Evolutionary conservation across 352 stramenopile species (phyloP).

Genomic region (Globisporangium paddicum): DNA sequence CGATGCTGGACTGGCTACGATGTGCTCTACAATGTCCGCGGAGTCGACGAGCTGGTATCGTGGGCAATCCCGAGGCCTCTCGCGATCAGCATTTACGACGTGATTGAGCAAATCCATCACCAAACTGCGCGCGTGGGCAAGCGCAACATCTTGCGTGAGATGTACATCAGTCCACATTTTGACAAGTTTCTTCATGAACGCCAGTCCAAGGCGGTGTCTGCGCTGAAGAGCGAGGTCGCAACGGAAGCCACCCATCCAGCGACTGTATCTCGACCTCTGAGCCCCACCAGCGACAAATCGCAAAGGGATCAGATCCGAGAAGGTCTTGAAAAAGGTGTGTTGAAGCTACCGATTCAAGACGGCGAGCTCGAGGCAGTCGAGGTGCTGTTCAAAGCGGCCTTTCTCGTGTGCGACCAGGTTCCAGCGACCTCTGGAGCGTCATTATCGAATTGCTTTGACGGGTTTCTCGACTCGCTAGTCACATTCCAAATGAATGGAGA

Average conservation of each 20-base stretch:
- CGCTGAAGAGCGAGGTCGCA: not conserved
- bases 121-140: constrained; percentile 37
- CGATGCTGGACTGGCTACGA: constrained; percentile 49
- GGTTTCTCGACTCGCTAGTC: constrained; percentile 26
- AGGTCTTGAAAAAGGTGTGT: constrained; percentile 35
- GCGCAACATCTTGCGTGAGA: constrained; percentile 36
- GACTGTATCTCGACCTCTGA: not conserved
- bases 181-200: constrained; percentile 30
- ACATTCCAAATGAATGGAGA: constrained; percentile 18
- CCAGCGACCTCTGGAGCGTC: not conserved
- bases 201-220: not conserved
- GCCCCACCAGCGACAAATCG: not conserved
- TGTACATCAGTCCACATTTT: constrained; percentile 36
- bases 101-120: constrained; percentile 42
- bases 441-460: constrained; percentile 1
- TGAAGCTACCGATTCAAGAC: constrained; percentile 34
- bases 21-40: constrained; percentile 45
- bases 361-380: constrained; percentile 15
- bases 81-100: constrained; percentile 43
- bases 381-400: constrained; percentile 55
- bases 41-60: constrained; percentile 40
- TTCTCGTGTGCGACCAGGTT: constrained; percentile 22
- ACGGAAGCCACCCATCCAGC: too few species aligned
- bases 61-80: constrained; percentile 50
- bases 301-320: constrained; percentile 20